Base-by-base conservation (phyloP, 768 basidiomycete genomes). In the Mycena galopus region DNA sequence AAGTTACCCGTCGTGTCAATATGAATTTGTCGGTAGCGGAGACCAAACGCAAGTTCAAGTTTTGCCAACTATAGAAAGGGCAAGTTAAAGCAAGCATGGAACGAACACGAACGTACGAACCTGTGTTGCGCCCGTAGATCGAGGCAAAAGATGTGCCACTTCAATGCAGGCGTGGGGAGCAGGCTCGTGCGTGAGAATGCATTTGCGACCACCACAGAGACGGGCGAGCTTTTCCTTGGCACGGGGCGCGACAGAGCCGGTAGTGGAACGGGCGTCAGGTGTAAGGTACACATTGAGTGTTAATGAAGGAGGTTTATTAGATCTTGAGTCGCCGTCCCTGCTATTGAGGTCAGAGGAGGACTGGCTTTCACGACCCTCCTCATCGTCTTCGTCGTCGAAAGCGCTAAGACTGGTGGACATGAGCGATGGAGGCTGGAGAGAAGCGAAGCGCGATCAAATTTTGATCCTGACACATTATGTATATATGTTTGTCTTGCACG, bases 181-280 rank as follows among this genome's bases (percentile, higher is more conserved):
- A 51, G 25, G 2, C 50, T 64, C 62, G 33, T 64, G 47, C 32
- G 62, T 64, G 50, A 64, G 16, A 37, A 64, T 53, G 50, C 50
- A 64, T 51, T 64, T 64, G 32, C 62, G 62, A 64, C 62, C 62
- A 64, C 62, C 62, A 64, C 62, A 64, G 32, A 64, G 47, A 29
- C n/a, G 30, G 32, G 50, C 62, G n/a, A 64, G 33, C 50, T 59
- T 64, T 64, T 64, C 25, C 60, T 65, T 55, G 30, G 64, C 53
- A 25, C 35, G 64, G 55, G 29, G 55, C 61, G 61, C 47, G 61
- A 63, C 61, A 33, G 61, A 63, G 47, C 61, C 61, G 47, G 61
- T 51, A 33, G 61, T 63, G 47, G 47, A 63, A 63, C 61, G 61
- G 61, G 61, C 30, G 29, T 50, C 44, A 63, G 42, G 42, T 32